These are phyloP conservation scores for Xylaria sp. DNA, from an alignment of 2,329 filamentous ascomycete genomes.

Conservation along the genomic window DNA sequence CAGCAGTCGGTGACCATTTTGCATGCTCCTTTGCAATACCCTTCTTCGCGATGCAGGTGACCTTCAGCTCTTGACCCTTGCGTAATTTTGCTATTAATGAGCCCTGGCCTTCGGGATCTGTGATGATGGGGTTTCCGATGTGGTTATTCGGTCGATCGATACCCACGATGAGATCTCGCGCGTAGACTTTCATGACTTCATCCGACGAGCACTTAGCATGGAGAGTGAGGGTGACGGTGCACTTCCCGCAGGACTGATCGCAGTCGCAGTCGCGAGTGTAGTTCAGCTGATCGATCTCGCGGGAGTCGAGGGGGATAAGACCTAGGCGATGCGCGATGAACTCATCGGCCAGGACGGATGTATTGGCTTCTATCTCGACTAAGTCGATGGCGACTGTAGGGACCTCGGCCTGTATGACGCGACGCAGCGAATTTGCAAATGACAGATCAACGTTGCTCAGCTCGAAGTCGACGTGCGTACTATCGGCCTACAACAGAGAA, in stretches of 20 bases:
- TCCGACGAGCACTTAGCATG: constrained; percentile 87
- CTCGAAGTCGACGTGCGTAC: constrained; percentile 88
- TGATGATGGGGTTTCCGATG: constrained; percentile 84
- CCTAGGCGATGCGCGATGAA: constrained; percentile 94
- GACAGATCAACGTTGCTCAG: constrained; percentile 88
- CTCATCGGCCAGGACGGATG: constrained; percentile 94
- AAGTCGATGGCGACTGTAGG: constrained; percentile 95
- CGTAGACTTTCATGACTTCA: constrained; percentile 93
- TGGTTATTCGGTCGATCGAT: constrained; percentile 76
- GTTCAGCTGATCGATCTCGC: constrained; percentile 82
- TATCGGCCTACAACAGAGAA: constrained; percentile 72
- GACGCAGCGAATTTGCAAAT: constrained; percentile 92
- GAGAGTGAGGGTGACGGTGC: constrained; percentile 84
- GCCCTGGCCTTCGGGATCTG: constrained; percentile 82
- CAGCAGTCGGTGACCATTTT: constrained; percentile 94
- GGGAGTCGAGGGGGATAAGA: constrained; percentile 86
- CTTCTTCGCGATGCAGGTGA: constrained; percentile 96
- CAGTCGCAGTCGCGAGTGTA: constrained; percentile 97
- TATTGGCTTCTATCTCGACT: constrained; percentile 92
- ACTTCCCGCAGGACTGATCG: constrained; percentile 93
- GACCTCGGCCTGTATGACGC: constrained; percentile 91
- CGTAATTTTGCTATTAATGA: constrained; percentile 90
- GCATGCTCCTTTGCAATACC: constrained; percentile 99
- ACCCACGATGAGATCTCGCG: constrained; percentile 83
- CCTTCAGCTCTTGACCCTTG: constrained; percentile 87